These are phyloP conservation scores for Penicillium sp. DNA, from an alignment of 2,329 filamentous ascomycete genomes.

Conservation along the genomic window DNA sequence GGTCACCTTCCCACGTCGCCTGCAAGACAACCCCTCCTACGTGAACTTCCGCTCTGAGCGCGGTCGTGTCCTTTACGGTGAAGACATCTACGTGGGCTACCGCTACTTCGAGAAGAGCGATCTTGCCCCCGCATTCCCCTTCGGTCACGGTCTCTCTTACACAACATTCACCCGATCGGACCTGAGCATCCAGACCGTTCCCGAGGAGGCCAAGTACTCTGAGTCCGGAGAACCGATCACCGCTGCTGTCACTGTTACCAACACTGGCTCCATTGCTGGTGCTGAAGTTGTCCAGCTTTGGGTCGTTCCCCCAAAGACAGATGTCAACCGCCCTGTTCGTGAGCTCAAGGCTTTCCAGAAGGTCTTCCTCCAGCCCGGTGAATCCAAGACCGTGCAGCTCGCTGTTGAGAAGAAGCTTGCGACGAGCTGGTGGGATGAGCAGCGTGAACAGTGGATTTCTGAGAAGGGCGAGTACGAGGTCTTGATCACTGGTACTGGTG, in stretches of 20 bases:
- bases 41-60: conserved; percentile 73
- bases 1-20: conserved; percentile 63
- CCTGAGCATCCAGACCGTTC: conserved; percentile 36
- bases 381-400: conserved; percentile 60
- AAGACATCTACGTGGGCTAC: conserved; percentile 80
- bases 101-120: conserved; percentile 75
- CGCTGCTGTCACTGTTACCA: conserved; percentile 50
- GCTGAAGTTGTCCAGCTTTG: conserved; percentile 60
- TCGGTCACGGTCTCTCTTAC: conserved; percentile 79
- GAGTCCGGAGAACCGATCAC: conserved; percentile 49
- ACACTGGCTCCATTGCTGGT: conserved; percentile 56
- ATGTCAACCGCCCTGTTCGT: conserved; percentile 59
- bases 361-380: conserved; percentile 61
- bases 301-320: conserved; percentile 47
- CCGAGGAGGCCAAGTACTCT: conserved; percentile 38
- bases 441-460: conserved; percentile 63
- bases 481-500: conserved; percentile 59
- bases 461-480: conserved; percentile 68
- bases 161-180: conserved; percentile 64
- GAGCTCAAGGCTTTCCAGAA: conserved; percentile 69
- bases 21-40: conserved; percentile 73
- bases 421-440: conserved; percentile 71
- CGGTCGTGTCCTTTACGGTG: conserved; percentile 72
- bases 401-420: conserved; percentile 63
- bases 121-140: conserved; percentile 68